These are phyloP conservation scores for Anthostomella pinea DNA, from an alignment of 2,329 filamentous ascomycete genomes.

Conservation along the genomic window DNA sequence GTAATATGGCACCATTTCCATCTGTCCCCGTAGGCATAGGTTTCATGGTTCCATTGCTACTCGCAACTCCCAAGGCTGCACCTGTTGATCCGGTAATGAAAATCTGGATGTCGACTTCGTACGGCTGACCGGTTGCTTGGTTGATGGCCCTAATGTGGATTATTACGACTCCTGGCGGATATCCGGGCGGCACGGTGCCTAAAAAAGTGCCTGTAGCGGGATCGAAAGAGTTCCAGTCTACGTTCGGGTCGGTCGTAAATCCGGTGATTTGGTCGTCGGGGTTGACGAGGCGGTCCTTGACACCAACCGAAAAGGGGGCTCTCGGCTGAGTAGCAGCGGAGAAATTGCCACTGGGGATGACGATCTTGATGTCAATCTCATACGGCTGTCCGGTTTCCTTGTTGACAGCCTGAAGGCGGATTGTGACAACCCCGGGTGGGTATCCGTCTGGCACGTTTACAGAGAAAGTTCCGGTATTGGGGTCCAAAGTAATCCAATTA, in stretches of 20 bases:
- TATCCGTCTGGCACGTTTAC: not conserved
- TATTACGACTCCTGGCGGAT: not conserved
- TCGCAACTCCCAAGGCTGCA: no score
- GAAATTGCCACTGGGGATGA: not conserved
- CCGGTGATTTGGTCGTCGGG: not conserved
- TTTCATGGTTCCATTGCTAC: no score
- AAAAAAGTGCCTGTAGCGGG: not conserved
- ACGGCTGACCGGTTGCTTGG: not conserved
- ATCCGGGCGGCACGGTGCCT: not conserved
- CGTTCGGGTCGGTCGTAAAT: not conserved
- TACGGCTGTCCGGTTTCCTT: not conserved
- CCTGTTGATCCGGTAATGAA: no score
- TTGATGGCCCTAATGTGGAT: slow-evolving; percentile 1
- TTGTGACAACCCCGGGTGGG: not conserved
- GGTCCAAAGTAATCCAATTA: not conserved
- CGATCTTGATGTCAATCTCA: not conserved
- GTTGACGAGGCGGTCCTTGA: not conserved
- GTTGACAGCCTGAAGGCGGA: not conserved
- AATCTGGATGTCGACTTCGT: slow-evolving; percentile 1
- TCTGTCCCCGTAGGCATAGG: no score
- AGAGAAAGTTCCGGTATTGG: not conserved
- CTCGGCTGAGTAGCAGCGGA: not conserved
- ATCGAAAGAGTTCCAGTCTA: slow-evolving; percentile 1
- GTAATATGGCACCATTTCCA: no score
- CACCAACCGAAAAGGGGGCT: not conserved